Evolutionary conservation across 2,329 filamentous ascomycete species (phyloP).

Genomic region (Diplodia sapinea): DNA sequence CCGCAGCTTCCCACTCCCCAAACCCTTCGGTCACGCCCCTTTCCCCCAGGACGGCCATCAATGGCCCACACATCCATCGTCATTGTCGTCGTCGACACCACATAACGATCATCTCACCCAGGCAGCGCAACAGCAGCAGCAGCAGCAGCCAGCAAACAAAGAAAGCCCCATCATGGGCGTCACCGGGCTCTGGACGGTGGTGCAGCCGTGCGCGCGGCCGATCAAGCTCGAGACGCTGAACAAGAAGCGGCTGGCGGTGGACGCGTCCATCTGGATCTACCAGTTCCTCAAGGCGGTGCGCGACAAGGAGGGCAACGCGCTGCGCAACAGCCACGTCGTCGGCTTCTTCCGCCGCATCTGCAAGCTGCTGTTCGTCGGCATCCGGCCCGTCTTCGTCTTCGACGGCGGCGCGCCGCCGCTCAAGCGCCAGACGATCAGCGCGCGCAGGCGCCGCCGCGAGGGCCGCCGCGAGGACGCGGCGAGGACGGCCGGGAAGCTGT

Average conservation of each 20-base stretch:
- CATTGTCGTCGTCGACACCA: not conserved
- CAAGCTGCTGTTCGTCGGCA: constrained; percentile 95
- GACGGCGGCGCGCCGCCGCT: constrained; percentile 91
- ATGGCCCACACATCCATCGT: not conserved
- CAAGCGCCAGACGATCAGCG: constrained; percentile 88
- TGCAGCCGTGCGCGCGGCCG: constrained; percentile 92
- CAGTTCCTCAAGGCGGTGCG: constrained; percentile 98
- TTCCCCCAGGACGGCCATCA: not conserved
- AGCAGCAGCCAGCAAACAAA: too few relatives aligned
- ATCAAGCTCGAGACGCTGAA: constrained; percentile 97
- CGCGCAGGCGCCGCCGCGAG: constrained; percentile 78
- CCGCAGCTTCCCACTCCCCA: not conserved
- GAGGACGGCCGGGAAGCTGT: constrained; percentile 84
- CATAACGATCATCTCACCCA: not conserved
- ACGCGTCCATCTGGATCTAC: constrained; percentile 99
- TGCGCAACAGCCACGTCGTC: constrained; percentile 94
- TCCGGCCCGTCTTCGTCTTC: constrained; percentile 96
- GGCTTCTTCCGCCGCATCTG: constrained; percentile 98
- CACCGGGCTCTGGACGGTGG: constrained; percentile 93
- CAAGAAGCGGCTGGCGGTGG: constrained; percentile 92
- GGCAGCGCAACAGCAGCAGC: not conserved
- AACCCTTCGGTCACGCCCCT: not conserved
- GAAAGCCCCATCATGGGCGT: constrained; percentile 75
- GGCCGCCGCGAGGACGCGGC: constrained; percentile 91
- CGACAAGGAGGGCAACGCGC: constrained; percentile 95